Evolutionary conservation across 2,329 filamentous ascomycete genomes (phyloP).

Genomic region (Diaporthe ampelina): DNA sequence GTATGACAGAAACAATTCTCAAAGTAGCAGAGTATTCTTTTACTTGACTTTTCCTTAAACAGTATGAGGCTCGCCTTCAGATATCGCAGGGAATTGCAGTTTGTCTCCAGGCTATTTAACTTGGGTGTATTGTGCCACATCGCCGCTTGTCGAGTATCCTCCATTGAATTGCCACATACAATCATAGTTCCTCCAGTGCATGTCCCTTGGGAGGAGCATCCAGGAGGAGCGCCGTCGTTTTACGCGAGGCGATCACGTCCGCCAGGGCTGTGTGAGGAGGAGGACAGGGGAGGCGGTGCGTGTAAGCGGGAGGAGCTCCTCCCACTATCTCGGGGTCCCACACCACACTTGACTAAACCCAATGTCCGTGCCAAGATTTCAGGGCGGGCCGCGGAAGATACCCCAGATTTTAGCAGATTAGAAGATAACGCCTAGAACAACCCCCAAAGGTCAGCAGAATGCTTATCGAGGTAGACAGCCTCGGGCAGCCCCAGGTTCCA

Average conservation of each 20-base stretch:
- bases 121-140: background rate
- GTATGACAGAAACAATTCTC: background rate
- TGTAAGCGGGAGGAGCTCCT: constrained; percentile 29
- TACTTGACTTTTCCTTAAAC: background rate
- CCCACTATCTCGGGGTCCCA: constrained; percentile 27
- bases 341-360: constrained; percentile 23
- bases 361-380: constrained; percentile 13
- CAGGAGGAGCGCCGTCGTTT: constrained; percentile 28
- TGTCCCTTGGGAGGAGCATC: constrained; percentile 11
- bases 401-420: constrained; percentile 25
- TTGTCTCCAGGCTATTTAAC: constrained; percentile 22
- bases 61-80: background rate
- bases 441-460: constrained; percentile 11
- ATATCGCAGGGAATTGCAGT: background rate
- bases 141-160: background rate
- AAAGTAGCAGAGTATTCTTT: background rate
- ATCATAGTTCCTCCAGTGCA: background rate
- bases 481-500: constrained; percentile 21
- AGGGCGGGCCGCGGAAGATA: constrained; percentile 20
- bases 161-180: background rate
- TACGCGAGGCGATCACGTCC: constrained; percentile 23
- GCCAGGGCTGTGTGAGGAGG: constrained; percentile 9
- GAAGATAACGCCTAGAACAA: constrained; percentile 18
- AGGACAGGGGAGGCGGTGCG: constrained; percentile 17
- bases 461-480: constrained; percentile 20